These are phyloP conservation scores for Melanopsichium pennsylvanicum DNA, from an alignment of 1,284 basidiomycete genomes.

Conservation along the genomic window DNA sequence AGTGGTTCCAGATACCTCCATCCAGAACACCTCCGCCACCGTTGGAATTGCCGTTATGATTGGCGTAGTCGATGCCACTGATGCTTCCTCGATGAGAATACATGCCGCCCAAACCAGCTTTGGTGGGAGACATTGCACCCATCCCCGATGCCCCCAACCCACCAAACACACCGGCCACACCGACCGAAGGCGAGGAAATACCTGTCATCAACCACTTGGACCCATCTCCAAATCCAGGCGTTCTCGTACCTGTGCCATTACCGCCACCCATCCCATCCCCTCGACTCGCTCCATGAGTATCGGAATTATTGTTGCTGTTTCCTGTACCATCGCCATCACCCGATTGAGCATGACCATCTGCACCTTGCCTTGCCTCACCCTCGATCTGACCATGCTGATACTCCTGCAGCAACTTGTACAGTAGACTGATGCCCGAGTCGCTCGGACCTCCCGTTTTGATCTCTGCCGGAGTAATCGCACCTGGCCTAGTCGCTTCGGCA, in stretches of 20 bases:
- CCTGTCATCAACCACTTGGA: constrained; percentile 35
- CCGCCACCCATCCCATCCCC: not conserved
- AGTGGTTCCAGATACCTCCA: constrained; percentile 21
- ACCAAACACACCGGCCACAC: not conserved
- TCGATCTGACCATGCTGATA: constrained; percentile 33
- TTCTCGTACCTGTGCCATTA: constrained; percentile 11
- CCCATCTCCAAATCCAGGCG: constrained; percentile 27
- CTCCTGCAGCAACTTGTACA: constrained; percentile 45
- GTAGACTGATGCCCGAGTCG: constrained; percentile 43
- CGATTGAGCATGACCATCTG: too few species aligned
- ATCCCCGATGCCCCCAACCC: constrained; percentile 1
- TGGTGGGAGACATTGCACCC: constrained; percentile 15
- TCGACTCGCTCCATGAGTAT: not conserved
- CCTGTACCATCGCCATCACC: too few species aligned
- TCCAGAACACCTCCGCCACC: not conserved
- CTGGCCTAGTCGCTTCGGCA: constrained; percentile 36
- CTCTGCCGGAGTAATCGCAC: constrained; percentile 45
- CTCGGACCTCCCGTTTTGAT: constrained; percentile 44
- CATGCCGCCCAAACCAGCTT: constrained; percentile 9
- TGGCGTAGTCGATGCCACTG: constrained; percentile 10
- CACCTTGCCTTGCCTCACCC: not conserved
- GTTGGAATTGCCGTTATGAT: not conserved
- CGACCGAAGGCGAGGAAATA: constrained; percentile 14
- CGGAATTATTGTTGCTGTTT: too few species aligned
- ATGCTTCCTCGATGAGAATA: constrained; percentile 31